Conservation (phyloP, 495 filamentous ascomycete genomes). For the Penicillium maclennaniae region DNA sequence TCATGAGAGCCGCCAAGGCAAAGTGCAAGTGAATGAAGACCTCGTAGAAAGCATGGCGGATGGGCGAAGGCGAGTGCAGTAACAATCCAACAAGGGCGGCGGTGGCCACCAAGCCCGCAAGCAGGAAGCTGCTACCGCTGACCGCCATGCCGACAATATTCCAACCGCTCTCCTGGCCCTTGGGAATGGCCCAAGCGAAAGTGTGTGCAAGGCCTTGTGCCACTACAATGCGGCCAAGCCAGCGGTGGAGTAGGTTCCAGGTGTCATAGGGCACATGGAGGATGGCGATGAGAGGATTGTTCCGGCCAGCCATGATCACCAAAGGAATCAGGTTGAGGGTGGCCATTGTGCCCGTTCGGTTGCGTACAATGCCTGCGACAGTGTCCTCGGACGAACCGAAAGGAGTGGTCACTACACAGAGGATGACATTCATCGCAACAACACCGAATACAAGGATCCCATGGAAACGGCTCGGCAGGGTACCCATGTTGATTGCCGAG, state of each 20-base stretch:
- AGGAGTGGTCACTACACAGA: constrained; percentile 70
- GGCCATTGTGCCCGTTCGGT: constrained; percentile 71
- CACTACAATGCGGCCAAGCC: constrained; percentile 71
- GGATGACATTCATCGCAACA: constrained; percentile 70
- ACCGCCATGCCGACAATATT: constrained; percentile 47
- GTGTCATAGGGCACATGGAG: constrained; percentile 69
- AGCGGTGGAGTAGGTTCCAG: constrained; percentile 78
- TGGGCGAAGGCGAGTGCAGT: constrained; percentile 62
- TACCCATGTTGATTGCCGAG: constrained; percentile 75
- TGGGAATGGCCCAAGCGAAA: constrained; percentile 61
- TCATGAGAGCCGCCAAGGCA: constrained; percentile 55
- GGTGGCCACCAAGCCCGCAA: constrained; percentile 47
- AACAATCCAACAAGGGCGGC: constrained; percentile 54
- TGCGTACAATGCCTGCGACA: constrained; percentile 57
- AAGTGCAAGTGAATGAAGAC: constrained; percentile 86
- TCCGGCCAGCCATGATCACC: constrained; percentile 62
- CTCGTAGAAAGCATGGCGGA: constrained; percentile 95
- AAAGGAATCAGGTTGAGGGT: constrained; percentile 78
- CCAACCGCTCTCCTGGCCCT: constrained; percentile 66
- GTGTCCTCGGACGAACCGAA: constrained; percentile 41
- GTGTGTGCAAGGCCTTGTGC: constrained; percentile 62
- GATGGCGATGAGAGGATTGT: constrained; percentile 63
- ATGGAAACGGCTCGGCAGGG: constrained; percentile 81
- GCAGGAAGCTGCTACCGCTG: constrained; percentile 51
- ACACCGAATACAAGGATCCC: constrained; percentile 66